Evolutionary conservation across 2,329 filamentous ascomycete genomes (phyloP), one percentile per base, ranked within the genome.

Genomic region (Fusarium humuli): DNA sequence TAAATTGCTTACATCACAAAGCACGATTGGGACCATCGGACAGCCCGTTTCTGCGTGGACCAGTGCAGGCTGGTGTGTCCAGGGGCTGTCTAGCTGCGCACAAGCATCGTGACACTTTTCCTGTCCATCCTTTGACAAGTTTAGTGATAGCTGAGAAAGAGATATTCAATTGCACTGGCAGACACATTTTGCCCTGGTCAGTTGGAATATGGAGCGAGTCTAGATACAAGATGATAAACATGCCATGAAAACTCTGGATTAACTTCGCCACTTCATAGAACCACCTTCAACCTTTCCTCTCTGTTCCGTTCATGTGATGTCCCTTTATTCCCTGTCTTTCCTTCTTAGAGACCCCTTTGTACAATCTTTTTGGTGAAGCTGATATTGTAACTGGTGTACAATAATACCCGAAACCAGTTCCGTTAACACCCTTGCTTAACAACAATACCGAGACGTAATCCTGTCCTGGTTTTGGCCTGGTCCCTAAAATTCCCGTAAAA

Each of bases 381-480:
- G 40, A 56, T 52, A 27, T 18, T 32, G 34, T n/a, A 37, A 37
- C 34, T 37, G 34, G 34, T n/a, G 34, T 37, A 37, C 32, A 32
- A 52, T 48, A 18, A 46, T 49, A 29, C 16, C 42, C 47, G 47
- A 23, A 34, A 50, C 22, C 49, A 16, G 22, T 53, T 42, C 49
- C 49, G n/a, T 57, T 48, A 56, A 48, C 41, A 49, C 54, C 45
- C 42, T 73, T 44, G 27, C 60, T 55, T 27, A 50, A 42, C 67
- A 66, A 42, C 67, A 54, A 66, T 68, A 61, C 54, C 59, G 37
- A 56, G 73, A 63, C 62, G 48, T 29, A 32, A 45, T 72, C 61
- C 54, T 60, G 54, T 64, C 64, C 60, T 73, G 37, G 60, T 70
- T 61, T 65, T 61, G 57, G 54, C 69, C 62, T 57, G 49, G 67